phyloP scores from a whole-genome alignment of 768 basidiomycete genomes.

The Boletus rubropictus region DNA sequence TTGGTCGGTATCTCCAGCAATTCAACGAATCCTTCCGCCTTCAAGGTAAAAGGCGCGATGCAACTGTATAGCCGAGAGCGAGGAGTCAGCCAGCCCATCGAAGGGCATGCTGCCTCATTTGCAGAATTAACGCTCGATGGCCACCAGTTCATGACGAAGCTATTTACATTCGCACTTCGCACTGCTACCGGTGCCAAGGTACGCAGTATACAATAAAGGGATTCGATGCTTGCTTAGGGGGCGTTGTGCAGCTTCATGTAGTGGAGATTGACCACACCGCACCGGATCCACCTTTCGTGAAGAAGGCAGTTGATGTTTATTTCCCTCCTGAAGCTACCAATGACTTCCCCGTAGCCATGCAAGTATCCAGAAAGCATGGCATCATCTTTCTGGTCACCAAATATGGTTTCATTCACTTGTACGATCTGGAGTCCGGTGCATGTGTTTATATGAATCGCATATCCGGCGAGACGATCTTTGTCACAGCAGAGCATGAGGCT shows the following conservation, averaged over 20 bases:
- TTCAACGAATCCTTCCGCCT: conserved; percentile 86
- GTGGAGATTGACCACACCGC: conserved; percentile 97
- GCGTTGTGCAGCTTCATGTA: conserved; percentile 72
- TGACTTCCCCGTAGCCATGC: conserved; percentile 99
- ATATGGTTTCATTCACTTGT: conserved; percentile 98
- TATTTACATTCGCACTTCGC: conserved; percentile 93
- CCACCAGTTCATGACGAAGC: conserved; percentile 75
- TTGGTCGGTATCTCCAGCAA: conserved; percentile 93
- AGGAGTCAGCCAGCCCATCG: conserved; percentile 94
- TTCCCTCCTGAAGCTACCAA: conserved; percentile 98
- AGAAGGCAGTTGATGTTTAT: conserved; percentile 98
- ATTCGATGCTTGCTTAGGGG: conserved; percentile 6
- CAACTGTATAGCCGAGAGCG: conserved; percentile 93
- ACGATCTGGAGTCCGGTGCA: conserved; percentile 94
- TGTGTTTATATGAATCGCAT: conserved; percentile 99
- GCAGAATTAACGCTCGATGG: conserved; percentile 90
- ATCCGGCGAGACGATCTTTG: conserved; percentile 98
- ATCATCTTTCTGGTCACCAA: conserved; percentile 97
- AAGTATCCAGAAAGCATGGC: conserved; percentile 94
- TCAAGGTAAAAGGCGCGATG: conserved; percentile 99
- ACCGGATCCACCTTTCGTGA: conserved; percentile 86
- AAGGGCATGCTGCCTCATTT: conserved; percentile 97
- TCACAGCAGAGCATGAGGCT: conserved; percentile 93
- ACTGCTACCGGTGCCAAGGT: conserved; percentile 99
- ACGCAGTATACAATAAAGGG: conserved; percentile 18